Evolutionary conservation across 164 flowering plant species (phyloP).

Genomic region (Piper longum): DNA sequence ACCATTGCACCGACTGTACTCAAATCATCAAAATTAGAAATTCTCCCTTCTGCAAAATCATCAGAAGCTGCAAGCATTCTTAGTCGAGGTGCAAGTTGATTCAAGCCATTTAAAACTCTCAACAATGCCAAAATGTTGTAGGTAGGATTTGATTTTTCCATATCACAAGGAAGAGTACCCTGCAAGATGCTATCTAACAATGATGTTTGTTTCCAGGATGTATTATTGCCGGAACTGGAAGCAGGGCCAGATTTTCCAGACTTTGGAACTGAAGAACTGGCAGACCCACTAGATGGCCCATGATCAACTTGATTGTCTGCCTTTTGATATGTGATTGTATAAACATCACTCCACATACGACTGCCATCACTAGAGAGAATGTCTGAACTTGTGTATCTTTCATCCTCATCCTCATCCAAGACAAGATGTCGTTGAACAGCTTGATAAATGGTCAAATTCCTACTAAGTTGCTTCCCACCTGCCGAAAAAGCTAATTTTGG

Average conservation of each 20-base stretch:
- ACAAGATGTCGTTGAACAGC: slow-evolving; percentile 89
- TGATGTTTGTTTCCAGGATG: slow-evolving; percentile 34
- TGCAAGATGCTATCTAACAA: slow-evolving; percentile 85
- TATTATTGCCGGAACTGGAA: slow-evolving; percentile 33
- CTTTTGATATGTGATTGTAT: slow-evolving; percentile 81
- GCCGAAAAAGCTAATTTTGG: slow-evolving; percentile 65
- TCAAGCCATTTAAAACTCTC: slow-evolving; percentile 80
- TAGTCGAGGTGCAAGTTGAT: slow-evolving; percentile 76
- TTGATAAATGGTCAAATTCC: slow-evolving; percentile 81
- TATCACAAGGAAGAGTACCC: slow-evolving; percentile 86
- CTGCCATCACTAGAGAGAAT: slow-evolving; percentile 71
- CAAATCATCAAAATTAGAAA: slow-evolving; percentile 41
- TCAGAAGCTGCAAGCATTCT: slow-evolving; percentile 51
- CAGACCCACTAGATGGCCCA: slow-evolving; percentile 26
- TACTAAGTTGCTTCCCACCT: slow-evolving; percentile 81
- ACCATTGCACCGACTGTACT: slow-evolving; percentile 41
- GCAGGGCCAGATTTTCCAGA: slow-evolving; percentile 38
- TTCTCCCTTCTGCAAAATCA: slow-evolving; percentile 57
- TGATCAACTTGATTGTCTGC: slow-evolving; percentile 56
- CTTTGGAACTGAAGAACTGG: slow-evolving; percentile 35
- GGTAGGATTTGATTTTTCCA: slow-evolving; percentile 79
- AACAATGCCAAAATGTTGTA: slow-evolving; percentile 66
- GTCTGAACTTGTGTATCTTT: slow-evolving; percentile 50
- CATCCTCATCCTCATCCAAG: slow-evolving; percentile 79
- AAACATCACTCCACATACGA: slow-evolving; percentile 77